Base-by-base conservation (phyloP, 2,329 filamentous ascomycete species). In the Phyllosticta citribraziliensis region DNA sequence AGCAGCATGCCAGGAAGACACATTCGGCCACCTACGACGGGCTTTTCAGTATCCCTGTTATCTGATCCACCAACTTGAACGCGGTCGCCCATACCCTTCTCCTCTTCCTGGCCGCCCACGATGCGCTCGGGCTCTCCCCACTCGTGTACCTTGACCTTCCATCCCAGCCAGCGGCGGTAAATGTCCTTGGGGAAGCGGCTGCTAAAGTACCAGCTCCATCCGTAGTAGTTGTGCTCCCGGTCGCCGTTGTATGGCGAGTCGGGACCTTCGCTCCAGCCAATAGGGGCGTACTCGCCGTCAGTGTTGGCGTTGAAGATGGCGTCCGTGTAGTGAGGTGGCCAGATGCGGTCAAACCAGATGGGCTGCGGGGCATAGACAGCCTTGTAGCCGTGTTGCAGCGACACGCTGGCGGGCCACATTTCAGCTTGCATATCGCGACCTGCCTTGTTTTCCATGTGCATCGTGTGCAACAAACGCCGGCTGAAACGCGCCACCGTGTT, bases 381-480 rank as follows among this genome's bases (percentile, higher is more conserved):
- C 77, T 97, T 97, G 76, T 89, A 86, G 11, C 93, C 93, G 72
- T 97, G 92, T 63, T 97, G 92, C 10, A 97, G 81, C 1, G 92
- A 89, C 1, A 89, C 86, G 0, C 89, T 94, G 0, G 88, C 87
- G 0, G 92, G 90, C 91, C 91, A 97, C 92, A 97, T 97, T 74
- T 97, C 93, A 0, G 91, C 89, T 72, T 96, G 96, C 78, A 94
- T 95, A 65, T 89, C 89, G 74, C 95, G 89, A 67, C 91, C 92
- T 70, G 88, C 87, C 68, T 89, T 83, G 30, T 92, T 96, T 77
- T 96, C 91, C 60, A 85, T 83, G 78, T 97, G 93, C 93, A 97
- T 97, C 19, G 87, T 87, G 64, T 86, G 79, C 14, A 97, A 81
- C 55, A 97, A 84, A 55, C 85, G 85, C 56, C 86, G 85, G 12